Evolutionary conservation across 2,329 filamentous ascomycete species (phyloP).

Genomic region (Colletotrichum sp.): DNA sequence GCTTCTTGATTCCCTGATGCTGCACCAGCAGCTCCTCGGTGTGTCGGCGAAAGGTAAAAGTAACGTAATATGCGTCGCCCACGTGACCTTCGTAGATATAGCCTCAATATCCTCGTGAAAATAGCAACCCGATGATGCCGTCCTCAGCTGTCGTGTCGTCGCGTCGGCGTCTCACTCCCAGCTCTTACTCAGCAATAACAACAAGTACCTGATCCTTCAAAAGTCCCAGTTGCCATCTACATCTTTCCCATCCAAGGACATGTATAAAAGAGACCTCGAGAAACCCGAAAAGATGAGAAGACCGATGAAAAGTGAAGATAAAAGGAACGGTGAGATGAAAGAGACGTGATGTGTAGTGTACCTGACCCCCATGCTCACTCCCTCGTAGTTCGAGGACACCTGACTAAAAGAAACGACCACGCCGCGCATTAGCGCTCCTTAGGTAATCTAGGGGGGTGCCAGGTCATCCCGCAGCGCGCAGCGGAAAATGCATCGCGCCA

Average conservation of each 20-base stretch:
- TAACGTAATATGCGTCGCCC: neutral
- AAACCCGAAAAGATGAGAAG: neutral
- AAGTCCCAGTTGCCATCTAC: neutral
- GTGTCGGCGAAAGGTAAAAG: neutral
- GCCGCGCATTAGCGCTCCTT: neutral
- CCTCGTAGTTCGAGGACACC: neutral
- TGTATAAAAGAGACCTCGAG: neutral
- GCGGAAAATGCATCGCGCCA: neutral
- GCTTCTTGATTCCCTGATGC: neutral
- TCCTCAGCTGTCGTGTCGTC: neutral
- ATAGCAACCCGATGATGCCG: neutral
- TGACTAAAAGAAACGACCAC: conserved; percentile 3
- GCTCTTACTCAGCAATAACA: neutral
- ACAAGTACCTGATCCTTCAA: neutral
- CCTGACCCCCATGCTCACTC: neutral
- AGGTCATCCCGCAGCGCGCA: neutral
- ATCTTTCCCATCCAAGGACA: neutral
- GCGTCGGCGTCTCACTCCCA: neutral
- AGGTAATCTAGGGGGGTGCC: conserved; percentile 4
- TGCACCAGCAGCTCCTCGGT: neutral
- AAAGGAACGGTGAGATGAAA: neutral
- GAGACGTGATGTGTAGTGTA: neutral
- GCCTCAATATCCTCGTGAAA: neutral
- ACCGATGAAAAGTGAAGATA: neutral
- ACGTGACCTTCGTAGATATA: neutral